Base-by-base conservation (phyloP, 345 rosid genomes). In the Arabidopsis thaliana region DNA sequence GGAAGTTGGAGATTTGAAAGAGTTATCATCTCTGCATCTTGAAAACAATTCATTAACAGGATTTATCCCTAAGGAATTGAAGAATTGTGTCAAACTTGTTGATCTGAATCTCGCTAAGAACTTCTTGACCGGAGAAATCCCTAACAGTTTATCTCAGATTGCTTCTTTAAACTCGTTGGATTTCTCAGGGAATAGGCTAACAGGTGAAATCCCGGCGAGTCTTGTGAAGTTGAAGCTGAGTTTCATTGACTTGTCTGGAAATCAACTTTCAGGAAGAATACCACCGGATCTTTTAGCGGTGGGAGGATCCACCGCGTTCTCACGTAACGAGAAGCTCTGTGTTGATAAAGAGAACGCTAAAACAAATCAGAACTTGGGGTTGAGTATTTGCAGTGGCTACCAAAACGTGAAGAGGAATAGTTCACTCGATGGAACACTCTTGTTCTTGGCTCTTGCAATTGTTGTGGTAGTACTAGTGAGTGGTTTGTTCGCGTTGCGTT, bases 41-140 rank as follows among this genome's bases (percentile, higher is more conserved):
- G 97, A 90, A 65, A 79, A 59, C 59, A 94, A 94, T 75, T 83
- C 84, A 0, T 50, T 94, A 33, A 80, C 83, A 1, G 98, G 97
- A 62, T 8, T 23, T 1, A 91, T 94, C 55, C 96, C 98, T 0
- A 3, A 14, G 2, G 86, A 81, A 36, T 44, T 94, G 16, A 83
- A 84, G 32, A 55, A 72, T 8, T 91, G 97, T 64, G 52, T 64
- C 13, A 80, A 74, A 69, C 46, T 94, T 72, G 96, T 88, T 59
- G 97, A 94, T 75, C 69, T 94, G 75, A 87, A 83, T 80, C 96
- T 90, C n/a, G 89, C 96, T 24, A 49, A 32, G 13, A 94, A 94
- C 83, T 81, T 83, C 4, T 78, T 90, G 23, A 82, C 59, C 51
- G 97, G 95, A 59, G 73, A 53, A 11, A 90, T 94, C 38, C 97